Conservation (phyloP, 2,329 filamentous ascomycete species). For the Diaporthe vaccinii region DNA sequence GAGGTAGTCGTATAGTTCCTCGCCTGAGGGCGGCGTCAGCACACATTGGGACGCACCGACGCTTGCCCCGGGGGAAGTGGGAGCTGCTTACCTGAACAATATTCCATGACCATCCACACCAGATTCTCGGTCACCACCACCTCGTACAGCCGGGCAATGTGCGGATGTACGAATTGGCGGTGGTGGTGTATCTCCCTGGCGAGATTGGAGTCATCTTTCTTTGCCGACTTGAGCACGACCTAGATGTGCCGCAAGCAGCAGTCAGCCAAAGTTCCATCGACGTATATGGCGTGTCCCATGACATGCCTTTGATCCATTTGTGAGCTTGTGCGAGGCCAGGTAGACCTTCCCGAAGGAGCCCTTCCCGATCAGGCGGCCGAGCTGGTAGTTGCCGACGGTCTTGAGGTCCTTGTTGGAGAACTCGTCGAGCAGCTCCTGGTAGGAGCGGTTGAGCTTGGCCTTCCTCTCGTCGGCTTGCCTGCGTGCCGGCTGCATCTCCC, state of each 20-base stretch:
- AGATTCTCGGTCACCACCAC: conserved; percentile 95
- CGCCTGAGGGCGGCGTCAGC: conserved; percentile 69
- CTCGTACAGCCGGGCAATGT: conserved; percentile 96
- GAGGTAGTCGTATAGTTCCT: conserved; percentile 97
- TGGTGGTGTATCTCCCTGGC: conserved; percentile 99
- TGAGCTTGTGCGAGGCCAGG: conserved; percentile 94
- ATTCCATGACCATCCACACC: conserved; percentile 97
- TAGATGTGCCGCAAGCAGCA: conserved; percentile 53
- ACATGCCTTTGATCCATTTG: conserved; percentile 90
- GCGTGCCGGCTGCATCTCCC: conserved; percentile 40
- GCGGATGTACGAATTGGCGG: conserved; percentile 95
- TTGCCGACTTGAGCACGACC: conserved; percentile 98
- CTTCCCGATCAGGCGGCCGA: conserved; percentile 94
- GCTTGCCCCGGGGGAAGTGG: conserved; percentile 32
- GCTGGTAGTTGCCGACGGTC: conserved; percentile 93
- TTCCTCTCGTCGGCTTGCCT: conserved; percentile 37
- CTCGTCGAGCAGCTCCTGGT: conserved; percentile 95
- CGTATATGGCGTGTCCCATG: conserved; percentile 54
- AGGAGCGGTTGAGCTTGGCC: conserved; percentile 90
- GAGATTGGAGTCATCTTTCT: conserved; percentile 95
- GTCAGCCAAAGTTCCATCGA: not conserved
- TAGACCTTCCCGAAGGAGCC: conserved; percentile 99
- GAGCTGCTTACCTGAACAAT: conserved; percentile 81
- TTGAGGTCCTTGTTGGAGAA: conserved; percentile 93
- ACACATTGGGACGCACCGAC: not conserved